Conservation (phyloP, 2,329 filamentous ascomycete species). For the Grosmannia serpens region DNA sequence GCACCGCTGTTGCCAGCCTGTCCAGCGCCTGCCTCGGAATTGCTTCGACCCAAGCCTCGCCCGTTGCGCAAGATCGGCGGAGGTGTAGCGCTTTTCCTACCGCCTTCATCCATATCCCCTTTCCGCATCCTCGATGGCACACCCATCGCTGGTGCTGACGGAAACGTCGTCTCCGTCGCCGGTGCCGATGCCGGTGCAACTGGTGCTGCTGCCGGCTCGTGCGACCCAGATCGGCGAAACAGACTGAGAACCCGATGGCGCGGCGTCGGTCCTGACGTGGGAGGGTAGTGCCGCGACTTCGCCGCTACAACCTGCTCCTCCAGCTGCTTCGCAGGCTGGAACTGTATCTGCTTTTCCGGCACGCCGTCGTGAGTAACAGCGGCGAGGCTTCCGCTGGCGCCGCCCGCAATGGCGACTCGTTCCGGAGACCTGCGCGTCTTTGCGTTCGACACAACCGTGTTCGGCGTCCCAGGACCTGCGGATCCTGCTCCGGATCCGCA, state of each 20-base stretch:
- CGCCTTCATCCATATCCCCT: slow-evolving; percentile 20
- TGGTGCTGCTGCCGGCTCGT: slow-evolving; percentile 15
- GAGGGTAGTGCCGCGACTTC: slow-evolving; percentile 31
- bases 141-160: slow-evolving; percentile 18
- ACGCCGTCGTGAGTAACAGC: slow-evolving; percentile 12
- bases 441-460: background rate
- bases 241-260: slow-evolving; percentile 36
- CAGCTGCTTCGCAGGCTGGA: slow-evolving; percentile 1
- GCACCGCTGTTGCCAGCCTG: background rate
- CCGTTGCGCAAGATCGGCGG: slow-evolving; percentile 42
- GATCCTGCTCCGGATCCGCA: slow-evolving; percentile 8
- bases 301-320: slow-evolving; percentile 2
- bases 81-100: slow-evolving; percentile 36
- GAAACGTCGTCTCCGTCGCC: slow-evolving; percentile 14
- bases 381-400: background rate
- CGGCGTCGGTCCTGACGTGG: slow-evolving; percentile 27
- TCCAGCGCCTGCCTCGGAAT: slow-evolving; percentile 1
- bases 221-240: slow-evolving; percentile 38
- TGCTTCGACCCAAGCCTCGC: slow-evolving; percentile 8
- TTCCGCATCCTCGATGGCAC: slow-evolving; percentile 28
- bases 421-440: slow-evolving; percentile 17
- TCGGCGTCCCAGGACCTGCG: background rate
- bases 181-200: slow-evolving; percentile 14
- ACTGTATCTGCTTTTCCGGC: slow-evolving; percentile 10
- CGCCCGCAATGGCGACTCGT: slow-evolving; percentile 3